Evolutionary conservation across 257 asterid species (phyloP).

Genomic region (Rehmannia glutinosa): DNA sequence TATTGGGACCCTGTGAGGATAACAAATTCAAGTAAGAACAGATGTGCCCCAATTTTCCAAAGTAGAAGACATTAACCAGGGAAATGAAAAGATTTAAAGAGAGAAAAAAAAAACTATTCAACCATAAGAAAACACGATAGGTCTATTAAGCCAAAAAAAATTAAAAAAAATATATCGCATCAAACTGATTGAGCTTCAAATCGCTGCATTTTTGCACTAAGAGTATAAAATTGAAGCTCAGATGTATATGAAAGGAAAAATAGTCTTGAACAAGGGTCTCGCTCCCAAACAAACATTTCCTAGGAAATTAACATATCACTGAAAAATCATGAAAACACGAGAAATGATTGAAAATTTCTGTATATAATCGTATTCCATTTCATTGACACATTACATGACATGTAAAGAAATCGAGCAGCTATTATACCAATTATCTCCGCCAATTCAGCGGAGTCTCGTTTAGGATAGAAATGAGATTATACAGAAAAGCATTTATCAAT

Average conservation of each 20-base stretch:
- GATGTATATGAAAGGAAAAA: not conserved
- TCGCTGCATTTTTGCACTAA: not conserved
- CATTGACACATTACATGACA: not conserved
- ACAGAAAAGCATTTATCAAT: not conserved
- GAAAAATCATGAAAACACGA: too few species aligned
- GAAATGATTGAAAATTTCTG: too few species aligned
- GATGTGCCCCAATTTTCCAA: not conserved
- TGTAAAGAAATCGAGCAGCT: not conserved
- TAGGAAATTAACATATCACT: not conserved
- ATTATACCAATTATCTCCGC: not conserved
- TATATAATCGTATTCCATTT: not conserved
- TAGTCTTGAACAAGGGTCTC: not conserved
- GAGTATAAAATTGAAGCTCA: not conserved
- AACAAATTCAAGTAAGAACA: not conserved
- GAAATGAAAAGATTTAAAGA: not conserved
- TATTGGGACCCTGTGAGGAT: not conserved
- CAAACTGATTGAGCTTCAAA: not conserved
- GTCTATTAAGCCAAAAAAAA: not conserved
- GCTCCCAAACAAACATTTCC: not conserved
- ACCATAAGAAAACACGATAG: not conserved
- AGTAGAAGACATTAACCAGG: not conserved
- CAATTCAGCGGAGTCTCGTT: not conserved
- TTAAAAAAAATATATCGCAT: not conserved
- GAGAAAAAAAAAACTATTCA: not conserved
- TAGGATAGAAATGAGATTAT: not conserved